A percentile compares a stretch with the other conserved stretches of the same genome.
Conservation (phyloP, 108 stramenopile genomes). For the Nitzschia sp. region DNA sequence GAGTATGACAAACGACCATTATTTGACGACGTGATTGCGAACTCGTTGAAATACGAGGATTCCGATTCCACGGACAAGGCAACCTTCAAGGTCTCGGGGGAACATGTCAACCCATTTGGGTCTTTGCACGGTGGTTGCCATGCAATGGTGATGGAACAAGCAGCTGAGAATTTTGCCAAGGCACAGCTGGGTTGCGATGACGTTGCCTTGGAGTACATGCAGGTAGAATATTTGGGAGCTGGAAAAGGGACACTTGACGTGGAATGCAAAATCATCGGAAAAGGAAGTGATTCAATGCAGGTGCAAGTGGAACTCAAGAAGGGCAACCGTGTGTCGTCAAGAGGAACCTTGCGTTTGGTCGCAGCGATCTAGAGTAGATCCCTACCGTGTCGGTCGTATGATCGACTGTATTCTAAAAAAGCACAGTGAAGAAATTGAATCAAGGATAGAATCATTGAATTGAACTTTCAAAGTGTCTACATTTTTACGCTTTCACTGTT, state of each 20-base stretch:
- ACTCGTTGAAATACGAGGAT: constrained; percentile 6
- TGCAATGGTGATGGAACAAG: constrained; percentile 27
- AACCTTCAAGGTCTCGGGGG: constrained; percentile 2
- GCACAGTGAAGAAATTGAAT: no score
- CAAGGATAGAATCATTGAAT: no score
- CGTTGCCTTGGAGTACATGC: constrained; percentile 8
- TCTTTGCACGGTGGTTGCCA: constrained; percentile 26
- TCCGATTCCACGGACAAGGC: neutral
- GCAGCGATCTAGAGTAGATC: neutral
- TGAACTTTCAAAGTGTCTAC: neutral
- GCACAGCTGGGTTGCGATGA: neutral
- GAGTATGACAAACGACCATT: neutral
- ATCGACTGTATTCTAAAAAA: neutral
- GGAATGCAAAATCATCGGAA: constrained; percentile 7
- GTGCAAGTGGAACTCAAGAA: neutral
- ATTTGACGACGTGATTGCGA: neutral
- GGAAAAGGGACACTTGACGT: constrained; percentile 7
- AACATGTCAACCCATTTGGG: constrained; percentile 34
- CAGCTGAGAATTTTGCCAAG: constrained; percentile 3
- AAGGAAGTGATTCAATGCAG: neutral
- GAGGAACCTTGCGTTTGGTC: neutral
- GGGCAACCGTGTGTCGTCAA: neutral
- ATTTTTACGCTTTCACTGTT: neutral
- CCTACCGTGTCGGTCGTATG: neutral
- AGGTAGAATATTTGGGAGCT: constrained; percentile 16